Evolutionary conservation across 225 moss, liverwort and hornwort genomes (phyloP).

Genomic region (Sphagnum tenellum): DNA sequence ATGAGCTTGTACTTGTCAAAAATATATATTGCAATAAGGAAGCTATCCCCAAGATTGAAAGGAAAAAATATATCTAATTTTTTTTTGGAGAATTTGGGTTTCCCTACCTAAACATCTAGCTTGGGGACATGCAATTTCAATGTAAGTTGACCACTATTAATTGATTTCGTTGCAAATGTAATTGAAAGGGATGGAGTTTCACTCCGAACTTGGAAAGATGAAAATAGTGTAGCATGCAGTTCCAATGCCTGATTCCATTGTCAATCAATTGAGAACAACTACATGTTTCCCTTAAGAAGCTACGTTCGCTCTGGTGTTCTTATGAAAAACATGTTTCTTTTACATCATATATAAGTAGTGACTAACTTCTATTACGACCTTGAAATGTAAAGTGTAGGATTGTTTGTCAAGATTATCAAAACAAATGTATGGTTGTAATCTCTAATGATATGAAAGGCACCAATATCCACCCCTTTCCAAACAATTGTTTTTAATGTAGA

Average conservation of each 20-base stretch:
- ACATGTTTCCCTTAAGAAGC: slow-evolving; percentile 89
- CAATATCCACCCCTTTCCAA: too few species aligned
- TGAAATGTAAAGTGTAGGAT: too few species aligned
- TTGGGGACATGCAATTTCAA: slow-evolving; percentile 81
- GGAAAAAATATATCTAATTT: slow-evolving; percentile 94
- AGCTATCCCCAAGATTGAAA: slow-evolving; percentile 88
- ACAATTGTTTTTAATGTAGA: too few species aligned
- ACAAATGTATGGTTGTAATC: too few species aligned
- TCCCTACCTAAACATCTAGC: slow-evolving; percentile 68
- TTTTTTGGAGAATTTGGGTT: slow-evolving; percentile 70
- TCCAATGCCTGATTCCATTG: slow-evolving; percentile 87
- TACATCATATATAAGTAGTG: too few species aligned
- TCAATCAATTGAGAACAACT: slow-evolving; percentile 83
- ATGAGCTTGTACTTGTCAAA: slow-evolving; percentile 80
- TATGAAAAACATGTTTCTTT: too few species aligned
- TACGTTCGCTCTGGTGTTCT: slow-evolving; percentile 84
- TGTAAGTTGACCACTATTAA: slow-evolving; percentile 70
- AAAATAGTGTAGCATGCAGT: slow-evolving; percentile 86
- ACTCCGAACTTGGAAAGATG: slow-evolving; percentile 66
- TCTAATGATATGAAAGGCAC: too few species aligned
- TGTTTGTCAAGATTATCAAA: too few species aligned
- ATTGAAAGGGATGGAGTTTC: slow-evolving; percentile 51
- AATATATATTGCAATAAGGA: slow-evolving; percentile 97
- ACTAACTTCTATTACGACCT: too few species aligned
- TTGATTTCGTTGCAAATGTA: slow-evolving; percentile 72